A percentile compares a stretch with the other conserved stretches of the same genome.
Evolutionary conservation across 2,329 filamentous ascomycete species (phyloP).

Genomic region (Penicillium expansum): DNA sequence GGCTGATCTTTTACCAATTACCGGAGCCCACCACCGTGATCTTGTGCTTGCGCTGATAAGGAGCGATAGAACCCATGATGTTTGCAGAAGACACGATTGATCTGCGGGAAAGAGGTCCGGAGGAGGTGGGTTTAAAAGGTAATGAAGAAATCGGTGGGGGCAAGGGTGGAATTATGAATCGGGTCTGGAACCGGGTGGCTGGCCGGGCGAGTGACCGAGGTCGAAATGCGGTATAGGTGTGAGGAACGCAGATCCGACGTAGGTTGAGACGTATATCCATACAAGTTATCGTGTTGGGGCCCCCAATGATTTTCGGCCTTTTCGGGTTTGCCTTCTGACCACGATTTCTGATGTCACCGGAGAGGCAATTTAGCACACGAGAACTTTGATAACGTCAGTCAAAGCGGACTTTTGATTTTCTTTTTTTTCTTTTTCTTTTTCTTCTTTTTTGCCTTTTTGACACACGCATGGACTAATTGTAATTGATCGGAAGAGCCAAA

Average conservation of each 20-base stretch:
- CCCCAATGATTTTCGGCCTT: constrained; percentile 14
- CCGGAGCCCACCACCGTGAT: constrained; percentile 85
- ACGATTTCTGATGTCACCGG: constrained; percentile 5
- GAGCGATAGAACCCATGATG: constrained; percentile 35
- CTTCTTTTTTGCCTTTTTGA: constrained; percentile 1
- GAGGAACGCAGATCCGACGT: constrained; percentile 27
- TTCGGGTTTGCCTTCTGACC: constrained; percentile 9
- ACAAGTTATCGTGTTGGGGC: constrained; percentile 5
- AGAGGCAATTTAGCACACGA: neutral
- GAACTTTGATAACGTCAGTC: constrained; percentile 16
- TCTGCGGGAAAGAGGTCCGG: constrained; percentile 17
- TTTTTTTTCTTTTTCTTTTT: constrained; percentile 1
- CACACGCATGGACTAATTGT: neutral
- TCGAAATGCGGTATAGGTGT: constrained; percentile 19
- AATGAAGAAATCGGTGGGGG: constrained; percentile 19
- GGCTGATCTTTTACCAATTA: constrained; percentile 67
- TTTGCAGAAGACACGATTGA: constrained; percentile 21
- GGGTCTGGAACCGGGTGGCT: constrained; percentile 24
- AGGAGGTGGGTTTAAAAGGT: constrained; percentile 19
- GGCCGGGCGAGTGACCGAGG: constrained; percentile 32
- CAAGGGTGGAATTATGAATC: constrained; percentile 15
- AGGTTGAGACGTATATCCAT: constrained; percentile 20
- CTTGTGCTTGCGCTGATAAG: constrained; percentile 40
- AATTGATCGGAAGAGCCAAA: constrained; percentile 9
- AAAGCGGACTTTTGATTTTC: constrained; percentile 5